Base-by-base conservation (phyloP, 257 asterid genomes). In the Jacaranda mimosifolia region DNA sequence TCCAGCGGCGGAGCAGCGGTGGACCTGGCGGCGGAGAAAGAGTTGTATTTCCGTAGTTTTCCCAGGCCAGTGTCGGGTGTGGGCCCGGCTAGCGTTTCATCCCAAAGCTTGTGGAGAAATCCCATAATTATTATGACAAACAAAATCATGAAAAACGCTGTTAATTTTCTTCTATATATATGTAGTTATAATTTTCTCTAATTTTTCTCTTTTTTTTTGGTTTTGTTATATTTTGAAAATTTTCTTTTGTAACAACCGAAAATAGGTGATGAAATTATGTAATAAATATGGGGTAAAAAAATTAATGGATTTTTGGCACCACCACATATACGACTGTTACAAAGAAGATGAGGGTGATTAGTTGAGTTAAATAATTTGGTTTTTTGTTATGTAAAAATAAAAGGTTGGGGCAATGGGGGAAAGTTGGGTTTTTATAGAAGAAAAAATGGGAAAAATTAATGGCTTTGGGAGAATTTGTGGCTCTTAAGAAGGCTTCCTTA, bases 71-170 rank as follows among this genome's bases (percentile, higher is more conserved):
- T 73, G 7, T 91, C 95, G 9, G 98, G 97, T 3, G 94, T 63
- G 3, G 98, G 97, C 2, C 97, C 97, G 70, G 98, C 98, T 0
- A 92, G 80, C 57, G 96, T 92, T 13, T 92, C 98, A 71, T 92
- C 98, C 98, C 97, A 92, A 8, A 91, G 85, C 78, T 88, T 89
- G 87, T 92, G 87, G 80, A 92, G 91, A 79, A 92, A 91, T 82
- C 96, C 97, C 98, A 92, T 92, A 43, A 75, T 80, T n/a, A 48
- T 18, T 1, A 13, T 3, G 67, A 75, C 9, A 11, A 51, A 11
- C 8, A 9, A 58, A 6, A 10, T 48, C 3, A 42, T 42, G 6
- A 18, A 64, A 70, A 15, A 14, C 42, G 19, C 17, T 32, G 39
- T 39, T 56, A 26, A 26, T 26, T 26, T 26, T 2, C n/a, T n/a